Percentiles rank a stretch among this genome's conserved stretches.
Evolutionary conservation across 2,329 filamentous ascomycete species (phyloP).

Genomic region (Coniochaeta ligniaria): DNA sequence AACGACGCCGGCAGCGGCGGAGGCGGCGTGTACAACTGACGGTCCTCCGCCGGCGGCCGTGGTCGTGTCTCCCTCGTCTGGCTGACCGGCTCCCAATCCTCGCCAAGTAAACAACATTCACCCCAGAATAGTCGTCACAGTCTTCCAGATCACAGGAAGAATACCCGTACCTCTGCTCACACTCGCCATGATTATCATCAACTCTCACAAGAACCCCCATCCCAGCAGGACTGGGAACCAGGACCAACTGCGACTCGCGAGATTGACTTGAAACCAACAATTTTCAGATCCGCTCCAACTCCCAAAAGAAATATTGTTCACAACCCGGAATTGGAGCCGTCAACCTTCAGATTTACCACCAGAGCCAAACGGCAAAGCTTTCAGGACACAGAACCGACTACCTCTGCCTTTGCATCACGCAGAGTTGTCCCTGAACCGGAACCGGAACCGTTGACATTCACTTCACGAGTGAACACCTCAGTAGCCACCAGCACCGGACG

Average conservation of each 20-base stretch:
- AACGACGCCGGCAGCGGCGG: slow-evolving; percentile 40
- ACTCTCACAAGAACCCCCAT: no score
- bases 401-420: no score
- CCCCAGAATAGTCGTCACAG: not conserved
- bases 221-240: no score
- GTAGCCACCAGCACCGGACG: not conserved
- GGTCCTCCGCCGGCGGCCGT: slow-evolving; percentile 13
- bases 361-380: no score
- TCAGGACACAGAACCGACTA: no score
- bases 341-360: no score
- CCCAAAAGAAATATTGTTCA: no score
- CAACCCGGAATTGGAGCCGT: no score
- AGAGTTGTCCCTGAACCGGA: not conserved
- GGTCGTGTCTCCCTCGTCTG: slow-evolving; percentile 32
- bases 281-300: no score
- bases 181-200: no score
- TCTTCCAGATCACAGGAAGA: not conserved
- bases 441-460: not conserved
- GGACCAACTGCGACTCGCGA: no score
- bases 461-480: not conserved
- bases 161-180: not conserved
- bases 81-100: slow-evolving; percentile 19
- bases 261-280: no score
- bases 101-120: slow-evolving; percentile 6
- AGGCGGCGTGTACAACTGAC: slow-evolving; percentile 19